A percentile compares a stretch with the other conserved stretches of the same genome.
These are phyloP conservation scores for Yueomyces sp. DNA, from an alignment of 805 yeast genomes.

Conservation along the genomic window DNA sequence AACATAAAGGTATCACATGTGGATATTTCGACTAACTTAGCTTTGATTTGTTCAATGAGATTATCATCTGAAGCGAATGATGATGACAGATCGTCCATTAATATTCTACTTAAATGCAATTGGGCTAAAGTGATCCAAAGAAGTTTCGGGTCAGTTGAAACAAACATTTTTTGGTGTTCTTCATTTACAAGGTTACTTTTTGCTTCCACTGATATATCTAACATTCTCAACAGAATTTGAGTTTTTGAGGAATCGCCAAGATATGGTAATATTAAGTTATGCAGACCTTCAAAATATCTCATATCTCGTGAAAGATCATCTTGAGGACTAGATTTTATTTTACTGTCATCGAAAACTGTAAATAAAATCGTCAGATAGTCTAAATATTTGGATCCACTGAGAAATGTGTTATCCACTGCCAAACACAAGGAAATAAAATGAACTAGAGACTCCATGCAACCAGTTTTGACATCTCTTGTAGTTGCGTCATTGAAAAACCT, in stretches of 20 bases:
- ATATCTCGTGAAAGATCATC: slow-evolving; percentile 13
- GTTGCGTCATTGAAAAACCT: slow-evolving; percentile 8
- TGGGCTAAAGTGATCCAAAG: slow-evolving; percentile 15
- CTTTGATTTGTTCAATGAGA: slow-evolving; percentile 20
- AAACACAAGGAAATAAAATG: slow-evolving; percentile 23
- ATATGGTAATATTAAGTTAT: slow-evolving; percentile 10
- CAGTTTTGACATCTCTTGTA: slow-evolving; percentile 18
- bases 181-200: neutral
- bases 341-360: slow-evolving; percentile 17
- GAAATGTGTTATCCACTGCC: slow-evolving; percentile 14
- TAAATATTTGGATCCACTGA: slow-evolving; percentile 17
- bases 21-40: slow-evolving; percentile 25
- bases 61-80: slow-evolving; percentile 18
- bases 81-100: slow-evolving; percentile 16
- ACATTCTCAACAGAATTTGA: slow-evolving; percentile 17
- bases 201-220: slow-evolving; percentile 2
- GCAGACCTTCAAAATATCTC: slow-evolving; percentile 14
- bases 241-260: slow-evolving; percentile 25
- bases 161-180: slow-evolving; percentile 1
- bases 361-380: slow-evolving; percentile 13
- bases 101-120: slow-evolving; percentile 10
- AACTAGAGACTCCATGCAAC: slow-evolving; percentile 25
- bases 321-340: slow-evolving; percentile 6
- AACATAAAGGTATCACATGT: slow-evolving; percentile 27
- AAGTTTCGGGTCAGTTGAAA: neutral